Percentiles rank a stretch among this genome's conserved stretches.
Conservation (phyloP, 768 basidiomycete species). For the Mycena capillaripes region DNA sequence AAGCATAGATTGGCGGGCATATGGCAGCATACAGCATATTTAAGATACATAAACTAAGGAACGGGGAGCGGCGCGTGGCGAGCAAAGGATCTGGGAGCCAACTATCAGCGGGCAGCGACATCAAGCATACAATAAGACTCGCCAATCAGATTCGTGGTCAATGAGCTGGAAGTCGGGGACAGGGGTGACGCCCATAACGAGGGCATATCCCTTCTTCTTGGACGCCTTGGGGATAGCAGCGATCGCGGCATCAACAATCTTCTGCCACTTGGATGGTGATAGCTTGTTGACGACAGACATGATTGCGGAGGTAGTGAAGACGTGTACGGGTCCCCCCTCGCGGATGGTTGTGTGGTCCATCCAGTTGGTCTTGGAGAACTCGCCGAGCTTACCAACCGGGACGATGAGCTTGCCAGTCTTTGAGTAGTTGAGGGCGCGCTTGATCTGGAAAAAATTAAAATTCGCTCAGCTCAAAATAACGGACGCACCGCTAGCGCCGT, state of each 20-base stretch:
- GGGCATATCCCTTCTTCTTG: too few relatives aligned
- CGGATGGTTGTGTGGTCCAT: background rate
- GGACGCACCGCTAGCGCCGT: conserved; percentile 3
- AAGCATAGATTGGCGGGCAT: too few relatives aligned
- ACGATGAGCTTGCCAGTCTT: background rate
- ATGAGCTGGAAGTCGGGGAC: too few relatives aligned
- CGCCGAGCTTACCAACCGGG: background rate
- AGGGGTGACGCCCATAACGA: too few relatives aligned
- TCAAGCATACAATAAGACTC: too few relatives aligned
- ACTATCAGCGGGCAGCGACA: too few relatives aligned
- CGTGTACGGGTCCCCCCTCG: background rate
- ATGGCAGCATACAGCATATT: too few relatives aligned
- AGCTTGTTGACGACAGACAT: background rate
- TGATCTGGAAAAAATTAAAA: background rate
- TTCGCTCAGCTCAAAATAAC: too few relatives aligned
- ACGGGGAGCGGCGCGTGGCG: too few relatives aligned
- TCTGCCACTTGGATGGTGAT: background rate
- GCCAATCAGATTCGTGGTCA: too few relatives aligned
- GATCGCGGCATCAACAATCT: background rate
- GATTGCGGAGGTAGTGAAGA: background rate
- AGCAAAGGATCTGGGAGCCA: too few relatives aligned
- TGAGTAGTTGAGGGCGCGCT: background rate
- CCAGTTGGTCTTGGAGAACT: background rate
- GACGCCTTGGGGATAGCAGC: background rate
- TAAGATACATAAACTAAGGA: too few relatives aligned